Evolutionary conservation across 129 eudicot genomes (phyloP).

Genomic region (Smallanthus sonchifolius): DNA sequence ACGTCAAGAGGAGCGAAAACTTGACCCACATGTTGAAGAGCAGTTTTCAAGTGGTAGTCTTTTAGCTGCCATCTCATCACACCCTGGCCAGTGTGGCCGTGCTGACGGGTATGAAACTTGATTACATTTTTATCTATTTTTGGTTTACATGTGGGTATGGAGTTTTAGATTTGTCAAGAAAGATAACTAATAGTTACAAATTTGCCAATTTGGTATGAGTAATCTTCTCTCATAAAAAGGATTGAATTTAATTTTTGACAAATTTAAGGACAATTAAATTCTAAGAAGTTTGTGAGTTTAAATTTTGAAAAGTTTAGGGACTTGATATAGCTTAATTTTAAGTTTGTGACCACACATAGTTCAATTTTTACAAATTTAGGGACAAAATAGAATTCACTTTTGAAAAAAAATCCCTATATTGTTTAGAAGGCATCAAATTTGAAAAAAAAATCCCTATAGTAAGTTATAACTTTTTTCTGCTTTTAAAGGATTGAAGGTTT

Average conservation of each 20-base stretch:
- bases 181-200: background rate
- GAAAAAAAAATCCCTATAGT: too few species aligned
- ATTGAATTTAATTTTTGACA: too few species aligned
- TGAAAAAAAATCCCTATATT: too few species aligned
- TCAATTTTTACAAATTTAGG: background rate
- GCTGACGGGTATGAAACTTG: slow-evolving; percentile 59
- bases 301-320: too few species aligned
- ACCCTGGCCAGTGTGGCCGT: slow-evolving; percentile 84
- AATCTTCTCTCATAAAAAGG: too few species aligned
- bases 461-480: too few species aligned
- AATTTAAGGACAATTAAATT: background rate
- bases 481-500: too few species aligned
- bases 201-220: too few species aligned
- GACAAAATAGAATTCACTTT: background rate
- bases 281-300: background rate
- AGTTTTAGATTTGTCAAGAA: background rate
- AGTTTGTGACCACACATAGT: background rate
- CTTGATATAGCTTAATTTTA: too few species aligned
- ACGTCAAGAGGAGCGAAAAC: slow-evolving; percentile 63
- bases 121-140: background rate
- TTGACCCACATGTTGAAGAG: slow-evolving; percentile 71
- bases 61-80: slow-evolving; percentile 73
- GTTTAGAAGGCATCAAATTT: too few species aligned
- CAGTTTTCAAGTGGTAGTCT: slow-evolving; percentile 72
- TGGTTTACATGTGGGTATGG: background rate